Percentiles rank a stretch among this genome's conserved stretches.
These are phyloP conservation scores for Ustilago loliicola DNA, from an alignment of 1,284 basidiomycete genomes.

Conservation along the genomic window DNA sequence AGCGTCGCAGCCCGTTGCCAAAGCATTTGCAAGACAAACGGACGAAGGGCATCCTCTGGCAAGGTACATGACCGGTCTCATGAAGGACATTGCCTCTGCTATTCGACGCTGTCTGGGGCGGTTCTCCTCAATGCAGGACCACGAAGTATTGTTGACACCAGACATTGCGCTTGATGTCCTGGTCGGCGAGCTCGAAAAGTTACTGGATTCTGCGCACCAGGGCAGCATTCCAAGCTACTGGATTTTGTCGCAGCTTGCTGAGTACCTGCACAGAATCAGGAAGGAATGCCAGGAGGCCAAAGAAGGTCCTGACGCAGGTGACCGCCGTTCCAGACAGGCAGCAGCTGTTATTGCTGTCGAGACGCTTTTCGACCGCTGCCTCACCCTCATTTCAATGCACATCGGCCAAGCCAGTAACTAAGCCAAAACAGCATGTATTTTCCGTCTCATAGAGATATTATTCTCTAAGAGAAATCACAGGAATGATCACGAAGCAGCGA, in stretches of 20 bases:
- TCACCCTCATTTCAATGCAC: slow-evolving; percentile 24
- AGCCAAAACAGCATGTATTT: too few relatives aligned
- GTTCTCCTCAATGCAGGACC: neutral
- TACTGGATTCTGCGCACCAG: neutral
- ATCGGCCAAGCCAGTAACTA: neutral
- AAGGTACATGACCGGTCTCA: slow-evolving; percentile 1
- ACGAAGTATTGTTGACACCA: neutral
- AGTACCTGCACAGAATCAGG: slow-evolving; percentile 15
- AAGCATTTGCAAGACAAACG: neutral
- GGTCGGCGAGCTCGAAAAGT: slow-evolving; percentile 2
- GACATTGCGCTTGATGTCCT: slow-evolving; percentile 2
- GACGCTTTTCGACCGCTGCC: slow-evolving; percentile 24
- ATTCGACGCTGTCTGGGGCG: slow-evolving; percentile 11
- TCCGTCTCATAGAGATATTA: too few relatives aligned
- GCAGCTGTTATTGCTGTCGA: slow-evolving; percentile 11
- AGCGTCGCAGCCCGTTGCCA: too few relatives aligned
- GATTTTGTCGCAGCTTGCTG: slow-evolving; percentile 13
- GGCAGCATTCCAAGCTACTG: neutral
- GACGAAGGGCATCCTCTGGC: neutral
- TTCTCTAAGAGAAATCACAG: too few relatives aligned
- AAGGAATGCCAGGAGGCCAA: slow-evolving; percentile 4
- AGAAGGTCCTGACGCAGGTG: neutral
- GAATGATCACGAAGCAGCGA: neutral
- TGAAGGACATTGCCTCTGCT: slow-evolving; percentile 8
- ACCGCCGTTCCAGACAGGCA: neutral